Conservation (phyloP, 2,329 filamentous ascomycete species). For the Chaetomiaceae sp. region DNA sequence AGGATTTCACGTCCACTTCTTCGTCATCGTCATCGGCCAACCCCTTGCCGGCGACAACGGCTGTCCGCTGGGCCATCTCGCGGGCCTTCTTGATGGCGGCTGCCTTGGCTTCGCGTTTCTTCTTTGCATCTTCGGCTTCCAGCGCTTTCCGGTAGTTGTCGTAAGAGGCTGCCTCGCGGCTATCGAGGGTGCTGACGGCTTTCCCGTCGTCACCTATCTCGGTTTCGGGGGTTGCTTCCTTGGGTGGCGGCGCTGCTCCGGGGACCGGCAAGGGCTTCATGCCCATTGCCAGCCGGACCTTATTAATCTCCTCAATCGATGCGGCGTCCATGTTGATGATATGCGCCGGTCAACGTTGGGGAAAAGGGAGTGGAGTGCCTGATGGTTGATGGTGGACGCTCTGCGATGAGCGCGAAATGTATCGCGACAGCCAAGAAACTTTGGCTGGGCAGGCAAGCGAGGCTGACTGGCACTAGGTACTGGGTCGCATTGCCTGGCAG, state of each 20-base stretch:
- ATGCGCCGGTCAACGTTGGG: slow-evolving; percentile 1
- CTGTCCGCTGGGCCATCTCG: slow-evolving; percentile 72
- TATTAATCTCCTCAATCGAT: slow-evolving; percentile 89
- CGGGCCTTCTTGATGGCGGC: slow-evolving; percentile 82
- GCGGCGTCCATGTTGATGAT: slow-evolving; percentile 55
- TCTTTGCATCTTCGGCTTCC: slow-evolving; percentile 72
- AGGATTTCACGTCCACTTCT: slow-evolving; percentile 73
- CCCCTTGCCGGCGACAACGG: slow-evolving; percentile 74
- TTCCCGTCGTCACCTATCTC: slow-evolving; percentile 59
- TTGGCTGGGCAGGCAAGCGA: not conserved
- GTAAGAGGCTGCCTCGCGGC: slow-evolving; percentile 65
- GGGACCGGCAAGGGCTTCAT: slow-evolving; percentile 86
- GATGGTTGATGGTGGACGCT: not conserved
- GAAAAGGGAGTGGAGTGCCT: not conserved
- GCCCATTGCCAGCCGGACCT: slow-evolving; percentile 82
- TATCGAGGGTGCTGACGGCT: slow-evolving; percentile 75
- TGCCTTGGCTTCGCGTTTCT: slow-evolving; percentile 72
- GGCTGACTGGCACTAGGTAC: not conserved
- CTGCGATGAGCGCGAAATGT: too few relatives aligned
- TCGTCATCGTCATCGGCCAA: slow-evolving; percentile 73
- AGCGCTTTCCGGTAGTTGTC: slow-evolving; percentile 65
- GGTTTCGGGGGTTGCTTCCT: slow-evolving; percentile 37
- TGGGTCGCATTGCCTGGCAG: slow-evolving; percentile 9
- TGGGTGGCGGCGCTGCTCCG: slow-evolving; percentile 48
- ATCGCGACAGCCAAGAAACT: slow-evolving; percentile 5